Conservation (phyloP, 2,329 filamentous ascomycete genomes). For the Fusarium verrucosum region DNA sequence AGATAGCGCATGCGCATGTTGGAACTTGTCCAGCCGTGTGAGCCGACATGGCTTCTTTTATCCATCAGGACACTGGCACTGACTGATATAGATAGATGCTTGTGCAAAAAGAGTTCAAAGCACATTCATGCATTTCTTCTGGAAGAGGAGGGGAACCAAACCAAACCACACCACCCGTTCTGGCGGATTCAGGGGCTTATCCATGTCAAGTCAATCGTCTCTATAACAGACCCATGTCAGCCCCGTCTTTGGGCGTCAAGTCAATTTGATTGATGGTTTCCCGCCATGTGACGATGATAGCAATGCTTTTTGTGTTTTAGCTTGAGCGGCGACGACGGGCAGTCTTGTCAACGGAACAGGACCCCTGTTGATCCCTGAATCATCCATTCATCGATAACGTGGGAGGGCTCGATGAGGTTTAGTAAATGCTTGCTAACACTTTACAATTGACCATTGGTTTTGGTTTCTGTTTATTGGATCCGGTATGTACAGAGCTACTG, state of each 20-base stretch:
- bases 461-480: conserved; percentile 5
- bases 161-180: conserved; percentile 36
- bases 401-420: conserved; percentile 7
- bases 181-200: conserved; percentile 40
- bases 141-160: conserved; percentile 37
- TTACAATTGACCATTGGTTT: neutral
- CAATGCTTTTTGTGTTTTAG: conserved; percentile 1
- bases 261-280: neutral
- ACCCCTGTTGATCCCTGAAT: conserved; percentile 38
- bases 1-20: conserved; percentile 4
- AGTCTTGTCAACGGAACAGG: neutral
- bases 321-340: neutral
- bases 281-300: conserved; percentile 22
- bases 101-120: conserved; percentile 4
- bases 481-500: too few species aligned
- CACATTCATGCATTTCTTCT: conserved; percentile 37
- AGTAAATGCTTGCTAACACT: conserved; percentile 26
- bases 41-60: conserved; percentile 10
- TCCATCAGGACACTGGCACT: neutral
- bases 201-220: conserved; percentile 27
- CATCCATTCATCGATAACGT: conserved; percentile 16
- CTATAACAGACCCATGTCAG: conserved; percentile 1
- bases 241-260: conserved; percentile 26
- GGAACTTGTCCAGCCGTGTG: conserved; percentile 11
- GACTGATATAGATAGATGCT: neutral